A percentile compares a stretch with the other conserved stretches of the same genome.
phyloP scores from a whole-genome alignment of 2,329 filamentous ascomycete genomes.

The Fusarium illudens region DNA sequence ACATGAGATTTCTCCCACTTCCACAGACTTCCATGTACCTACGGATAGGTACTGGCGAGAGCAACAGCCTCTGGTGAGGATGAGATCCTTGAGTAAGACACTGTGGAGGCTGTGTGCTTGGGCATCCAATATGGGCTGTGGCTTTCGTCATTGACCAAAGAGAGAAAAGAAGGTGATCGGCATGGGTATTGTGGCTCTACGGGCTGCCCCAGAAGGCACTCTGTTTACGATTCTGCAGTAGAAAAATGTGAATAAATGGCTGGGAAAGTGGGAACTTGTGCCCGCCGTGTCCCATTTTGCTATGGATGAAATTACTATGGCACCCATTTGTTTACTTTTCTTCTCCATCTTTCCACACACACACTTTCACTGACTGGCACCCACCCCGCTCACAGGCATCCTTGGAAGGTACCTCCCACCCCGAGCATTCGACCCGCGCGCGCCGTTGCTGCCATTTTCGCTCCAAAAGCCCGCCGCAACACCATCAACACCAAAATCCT shows the following conservation, averaged over 20 bases:
- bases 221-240: neutral
- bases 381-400: neutral
- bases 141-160: neutral
- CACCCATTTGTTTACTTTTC: conserved; percentile 40
- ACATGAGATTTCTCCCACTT: neutral
- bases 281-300: conserved; percentile 8
- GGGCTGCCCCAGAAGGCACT: conserved; percentile 3
- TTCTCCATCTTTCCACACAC: conserved; percentile 14
- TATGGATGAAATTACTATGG: conserved; percentile 8
- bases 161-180: conserved; percentile 8
- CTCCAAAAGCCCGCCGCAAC: conserved; percentile 17
- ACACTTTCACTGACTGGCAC: conserved; percentile 5
- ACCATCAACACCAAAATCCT: conserved; percentile 31
- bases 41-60: too few relatives aligned
- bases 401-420: conserved; percentile 1
- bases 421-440: neutral
- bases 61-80: too few relatives aligned
- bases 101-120: conserved; percentile 19
- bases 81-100: too few relatives aligned
- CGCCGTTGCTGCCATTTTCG: conserved; percentile 24
- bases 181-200: neutral
- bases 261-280: conserved; percentile 3
- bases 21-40: neutral
- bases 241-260: neutral
- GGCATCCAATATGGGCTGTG: neutral